Evolutionary conservation across 2,329 filamentous ascomycete species (phyloP), one percentile per base, ranked within the genome.

Genomic region (Ophiocordyceps camponoti-leonardi): DNA sequence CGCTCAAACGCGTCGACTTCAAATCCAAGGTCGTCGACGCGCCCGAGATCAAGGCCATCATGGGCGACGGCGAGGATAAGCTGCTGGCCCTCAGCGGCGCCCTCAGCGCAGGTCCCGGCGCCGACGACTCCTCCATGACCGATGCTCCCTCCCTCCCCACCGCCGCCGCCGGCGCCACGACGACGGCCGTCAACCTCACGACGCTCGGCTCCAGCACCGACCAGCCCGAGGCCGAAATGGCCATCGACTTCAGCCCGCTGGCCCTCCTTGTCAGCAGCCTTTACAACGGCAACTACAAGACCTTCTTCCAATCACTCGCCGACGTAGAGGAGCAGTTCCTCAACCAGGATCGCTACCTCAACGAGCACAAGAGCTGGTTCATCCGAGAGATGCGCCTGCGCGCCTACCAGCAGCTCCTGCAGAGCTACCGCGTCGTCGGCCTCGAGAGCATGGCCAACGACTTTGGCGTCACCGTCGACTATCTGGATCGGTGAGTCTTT

Each of bases 21-120:
- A 98, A 98, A 73, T 85, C 85, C 52, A 96, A 96, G 71, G 92
- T 98, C 23, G 90, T 98, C 39, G 92, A 98, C 62, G 92, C 92
- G 8, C 90, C 92, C 13, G 92, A 98, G 67, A 95, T 98, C 68
- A 94, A 92, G 68, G 92, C 92, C 35, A 93, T 98, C 51, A 77
- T 98, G 22, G 92, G 90, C 48, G 81, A 90, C 54, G 81, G 81
- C 22, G 84, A 93, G 55, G 88, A 95, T 59, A 90, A 90, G 65
- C 69, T 94, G 46, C 73, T 86, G 30, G 87, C 86, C 0, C 69
- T 95, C 20, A 79, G 81, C 28, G 87, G 88, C 18, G 81, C 83
- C 30, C 67, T 87, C 45, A 92, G 86, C 1, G 81, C 86, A 4
- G 86, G 88, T 1, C 84, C 85, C 2, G 79, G 83, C 44, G 83